Base-by-base conservation (phyloP, 257 asterid genomes). In the Anisodus tanguticus region DNA sequence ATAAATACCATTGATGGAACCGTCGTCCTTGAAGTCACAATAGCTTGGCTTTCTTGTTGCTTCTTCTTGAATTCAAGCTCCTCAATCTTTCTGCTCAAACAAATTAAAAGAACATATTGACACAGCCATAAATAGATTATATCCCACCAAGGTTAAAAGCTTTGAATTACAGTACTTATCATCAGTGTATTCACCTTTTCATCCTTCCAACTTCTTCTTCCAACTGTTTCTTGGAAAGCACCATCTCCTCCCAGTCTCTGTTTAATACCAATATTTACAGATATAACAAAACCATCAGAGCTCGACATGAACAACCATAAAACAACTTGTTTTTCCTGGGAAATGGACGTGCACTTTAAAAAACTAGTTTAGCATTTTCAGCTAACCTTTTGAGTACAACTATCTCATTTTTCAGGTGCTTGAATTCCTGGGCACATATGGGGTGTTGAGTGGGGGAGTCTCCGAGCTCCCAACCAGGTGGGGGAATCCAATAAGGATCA, bases 401-500 rank as follows among this genome's bases (percentile, higher is more conserved):
- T 68, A 93, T 85, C 74, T 92, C 97, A 41, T 92, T 94, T 84
- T 83, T 94, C 87, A 97, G 81, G 64, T 84, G 87, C 87, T 85
- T 97, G 59, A 97, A 71, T 85, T 93, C 97, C 82, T 86, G 88
- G 31, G 97, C 97, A 90, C 94, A 93, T 8, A 88, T 85, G 11
- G 99, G 99, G 79, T 94, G 97, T 87, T 95, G 99, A 82, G 94
- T 92, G 45, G 98, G 98, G 63, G 95, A 89, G 87, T 97, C 98
- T 82, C 99, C 99, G 54, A 85, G 95, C 80, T 88, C 86, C 99
- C 99, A 97, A 79, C 99, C 99, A 84, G 92, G 95, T 9, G 99
- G 99, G 67, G 99, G 99, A 68, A 92, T 88, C 99, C 99, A 97
- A 83, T 86, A 97, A 81, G 99, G 98, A 84, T 97, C 98, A 79